Base-by-base conservation (phyloP, 257 asterid species). In the Solanum gandarillasii region DNA sequence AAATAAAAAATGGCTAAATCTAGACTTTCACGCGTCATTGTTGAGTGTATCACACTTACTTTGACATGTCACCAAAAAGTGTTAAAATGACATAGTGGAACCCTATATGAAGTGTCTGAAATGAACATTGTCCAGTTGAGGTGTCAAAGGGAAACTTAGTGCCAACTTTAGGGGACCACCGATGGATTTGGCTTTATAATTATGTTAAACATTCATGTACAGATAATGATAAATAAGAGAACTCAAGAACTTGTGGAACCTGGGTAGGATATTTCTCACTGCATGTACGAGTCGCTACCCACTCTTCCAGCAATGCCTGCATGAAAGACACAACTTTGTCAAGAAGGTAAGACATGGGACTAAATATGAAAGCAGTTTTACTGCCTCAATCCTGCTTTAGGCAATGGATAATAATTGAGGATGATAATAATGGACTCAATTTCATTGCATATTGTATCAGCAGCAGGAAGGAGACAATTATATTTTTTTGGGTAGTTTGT, bases 221-320 rank as follows among this genome's bases (percentile, higher is more conserved):
- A 86, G 73, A 73, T 25, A 86, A 8, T 73, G 70, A 86, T 21
- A 72, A 23, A 74, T 74, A 82, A 38, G 89, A 83, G 41, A 84
- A 84, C 84, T 23, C 23, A 83, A 87, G 48, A 87, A 84, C 83
- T 76, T 85, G 67, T 46, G 29, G 60, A 86, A 97, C 99, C 99
- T 96, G 95, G 89, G 94, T 88, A 70, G 93, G 96, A 89, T 91
- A 94, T 87, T 96, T 95, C 81, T 94, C 98, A 74, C 90, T 93
- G 91, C 91, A 89, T 74, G 88, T 87, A 72, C 95, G 97, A 89
- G 95, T 94, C 60, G 95, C 91, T 89, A 96, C 89, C 98, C 98
- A 96, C 93, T 97, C 99, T 94, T 97, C 99, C 62, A 97, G 95
- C 93, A 97, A 90, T 79, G 99, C 99, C 98, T 95, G 94, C 87